A percentile compares a stretch with the other conserved stretches of the same genome.
Conservation (phyloP, 345 rosid species). For the Citropsis articulata region DNA sequence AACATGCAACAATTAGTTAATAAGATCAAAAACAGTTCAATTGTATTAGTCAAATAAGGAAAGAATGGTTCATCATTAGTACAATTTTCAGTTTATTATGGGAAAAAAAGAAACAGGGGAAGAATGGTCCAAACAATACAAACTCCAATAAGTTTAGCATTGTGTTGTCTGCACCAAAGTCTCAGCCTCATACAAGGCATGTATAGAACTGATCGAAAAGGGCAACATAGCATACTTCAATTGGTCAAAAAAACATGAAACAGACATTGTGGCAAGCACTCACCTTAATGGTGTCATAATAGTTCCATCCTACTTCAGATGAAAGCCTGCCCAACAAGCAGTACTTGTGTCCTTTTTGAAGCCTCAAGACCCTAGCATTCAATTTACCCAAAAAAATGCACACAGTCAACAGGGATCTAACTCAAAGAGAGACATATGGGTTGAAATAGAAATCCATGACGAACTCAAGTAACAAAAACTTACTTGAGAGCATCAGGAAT, state of each 20-base stretch:
- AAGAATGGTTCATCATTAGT: background rate
- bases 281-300: conserved; percentile 80
- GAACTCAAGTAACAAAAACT: background rate
- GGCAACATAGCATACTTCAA: background rate
- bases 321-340: conserved; percentile 81
- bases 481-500: conserved; percentile 92
- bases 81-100: too few species aligned
- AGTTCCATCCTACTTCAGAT: conserved; percentile 88
- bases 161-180: background rate
- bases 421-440: background rate
- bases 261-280: background rate
- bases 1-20: background rate
- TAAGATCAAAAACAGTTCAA: background rate
- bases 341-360: conserved; percentile 77
- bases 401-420: background rate
- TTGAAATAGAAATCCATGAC: background rate
- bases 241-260: background rate
- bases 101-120: background rate
- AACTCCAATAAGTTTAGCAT: background rate
- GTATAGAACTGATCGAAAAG: background rate
- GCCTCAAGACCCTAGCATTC: conserved; percentile 79
- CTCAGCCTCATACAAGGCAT: background rate
- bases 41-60: background rate
- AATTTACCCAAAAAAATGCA: background rate
- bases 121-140: background rate